Conservation (phyloP, 345 rosid genomes). For the Pseudoturritis turrita region DNA sequence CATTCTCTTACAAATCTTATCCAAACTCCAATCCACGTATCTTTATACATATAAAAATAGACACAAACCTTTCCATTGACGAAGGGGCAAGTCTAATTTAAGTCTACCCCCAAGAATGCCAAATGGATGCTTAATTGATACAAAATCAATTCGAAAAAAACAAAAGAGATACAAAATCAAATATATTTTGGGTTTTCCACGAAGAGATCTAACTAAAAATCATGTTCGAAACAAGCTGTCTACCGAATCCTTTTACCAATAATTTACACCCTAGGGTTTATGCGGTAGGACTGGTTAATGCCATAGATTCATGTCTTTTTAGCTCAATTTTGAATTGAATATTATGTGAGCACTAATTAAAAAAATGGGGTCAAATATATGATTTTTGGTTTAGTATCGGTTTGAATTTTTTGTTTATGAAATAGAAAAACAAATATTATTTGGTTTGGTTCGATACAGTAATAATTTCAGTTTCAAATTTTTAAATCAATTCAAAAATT, state of each 20-base stretch:
- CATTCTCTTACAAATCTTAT: slow-evolving; percentile 27
- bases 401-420: not conserved
- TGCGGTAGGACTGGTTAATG: not conserved
- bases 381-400: not conserved
- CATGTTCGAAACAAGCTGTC: not conserved
- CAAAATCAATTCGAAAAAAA: not conserved
- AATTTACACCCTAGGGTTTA: not conserved
- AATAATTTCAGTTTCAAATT: not conserved
- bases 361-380: not conserved
- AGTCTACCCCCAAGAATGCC: slow-evolving; percentile 7
- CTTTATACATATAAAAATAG: not conserved
- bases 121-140: not conserved
- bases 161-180: not conserved
- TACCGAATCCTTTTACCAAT: not conserved
- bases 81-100: slow-evolving; percentile 18
- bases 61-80: slow-evolving; percentile 24
- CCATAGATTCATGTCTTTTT: not conserved
- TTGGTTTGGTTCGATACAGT: not conserved
- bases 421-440: not conserved
- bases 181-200: not conserved
- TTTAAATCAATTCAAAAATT: not conserved
- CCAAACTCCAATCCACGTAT: slow-evolving; percentile 18
- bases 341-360: not conserved
- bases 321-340: not conserved
- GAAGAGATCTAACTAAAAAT: not conserved